Evolutionary conservation across 2,329 filamentous ascomycete genomes (phyloP).

Genomic region (Colletotrichum eremochloae): DNA sequence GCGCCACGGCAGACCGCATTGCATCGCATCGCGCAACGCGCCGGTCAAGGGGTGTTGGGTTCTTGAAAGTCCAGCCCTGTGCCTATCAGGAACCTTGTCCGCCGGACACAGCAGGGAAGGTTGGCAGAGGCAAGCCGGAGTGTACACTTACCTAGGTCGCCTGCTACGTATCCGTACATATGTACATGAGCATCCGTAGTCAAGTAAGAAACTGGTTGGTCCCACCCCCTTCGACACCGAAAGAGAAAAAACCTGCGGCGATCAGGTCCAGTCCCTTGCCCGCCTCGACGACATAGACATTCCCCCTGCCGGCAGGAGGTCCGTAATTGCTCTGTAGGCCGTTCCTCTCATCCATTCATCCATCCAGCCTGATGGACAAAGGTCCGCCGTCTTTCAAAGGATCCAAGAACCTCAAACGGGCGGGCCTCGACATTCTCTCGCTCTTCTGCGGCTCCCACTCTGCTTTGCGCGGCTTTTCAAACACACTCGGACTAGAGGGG

Average conservation of each 20-base stretch:
- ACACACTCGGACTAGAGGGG: not conserved
- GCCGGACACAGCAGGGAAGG: conserved; percentile 17
- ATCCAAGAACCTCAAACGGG: not conserved
- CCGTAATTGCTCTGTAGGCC: not conserved
- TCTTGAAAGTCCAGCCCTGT: conserved; percentile 15
- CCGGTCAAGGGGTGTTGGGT: not conserved
- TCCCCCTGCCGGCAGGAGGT: conserved; percentile 28
- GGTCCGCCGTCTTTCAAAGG: not conserved
- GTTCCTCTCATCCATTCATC: conserved; percentile 4
- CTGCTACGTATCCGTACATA: no score
- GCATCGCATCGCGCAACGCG: conserved; percentile 31
- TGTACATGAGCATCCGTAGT: no score
- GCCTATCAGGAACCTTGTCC: not conserved
- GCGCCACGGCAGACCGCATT: conserved; percentile 11
- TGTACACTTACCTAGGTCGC: not conserved
- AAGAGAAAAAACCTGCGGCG: conserved; percentile 32
- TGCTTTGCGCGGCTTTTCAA: not conserved
- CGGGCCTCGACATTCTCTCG: not conserved
- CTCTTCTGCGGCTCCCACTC: not conserved
- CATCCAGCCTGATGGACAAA: not conserved
- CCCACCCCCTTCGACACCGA: conserved; percentile 26
- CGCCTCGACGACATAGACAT: conserved; percentile 38
- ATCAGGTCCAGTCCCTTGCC: conserved; percentile 15
- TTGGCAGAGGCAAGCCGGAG: not conserved
- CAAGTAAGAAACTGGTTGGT: conserved; percentile 4